phyloP scores from a whole-genome alignment of 495 filamentous ascomycete species.

The Aspergillus biplanus region DNA sequence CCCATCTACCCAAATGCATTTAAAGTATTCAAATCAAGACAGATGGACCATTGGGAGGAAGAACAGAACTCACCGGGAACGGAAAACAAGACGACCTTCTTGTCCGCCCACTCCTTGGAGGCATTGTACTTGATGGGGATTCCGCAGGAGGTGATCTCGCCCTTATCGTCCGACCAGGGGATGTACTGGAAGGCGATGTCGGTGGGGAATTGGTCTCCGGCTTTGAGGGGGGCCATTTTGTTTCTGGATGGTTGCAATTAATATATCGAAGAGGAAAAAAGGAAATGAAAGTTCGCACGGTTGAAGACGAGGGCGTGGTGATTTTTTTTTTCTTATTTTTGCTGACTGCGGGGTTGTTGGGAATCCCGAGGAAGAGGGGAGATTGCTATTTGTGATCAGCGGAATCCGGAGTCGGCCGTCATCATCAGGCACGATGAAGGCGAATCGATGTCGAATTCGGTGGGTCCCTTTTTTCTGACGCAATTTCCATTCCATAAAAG shows the following conservation, averaged over 20 bases:
- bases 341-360: conserved; percentile 11
- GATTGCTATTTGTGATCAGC: too few species aligned
- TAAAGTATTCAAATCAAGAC: not conserved
- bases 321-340: too few species aligned
- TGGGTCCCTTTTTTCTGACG: too few species aligned
- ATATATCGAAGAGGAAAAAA: not conserved
- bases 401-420: too few species aligned
- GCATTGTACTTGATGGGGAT: conserved; percentile 78
- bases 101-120: conserved; percentile 79
- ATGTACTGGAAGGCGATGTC: conserved; percentile 79
- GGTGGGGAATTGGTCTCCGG: conserved; percentile 79
- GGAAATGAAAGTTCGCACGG: not conserved
- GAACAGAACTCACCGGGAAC: conserved; percentile 65
- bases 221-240: conserved; percentile 51
- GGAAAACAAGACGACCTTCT: conserved; percentile 88
- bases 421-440: too few species aligned
- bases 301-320: not conserved
- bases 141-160: conserved; percentile 72
- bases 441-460: too few species aligned
- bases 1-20: too few species aligned
- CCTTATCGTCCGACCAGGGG: conserved; percentile 66
- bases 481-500: too few species aligned
- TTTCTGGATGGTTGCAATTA: not conserved
- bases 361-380: too few species aligned
- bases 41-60: not conserved